Evolutionary conservation across 2,329 filamentous ascomycete species (phyloP), one percentile per base, ranked within the genome.

Genomic region (Pseudopithomyces chartarum): DNA sequence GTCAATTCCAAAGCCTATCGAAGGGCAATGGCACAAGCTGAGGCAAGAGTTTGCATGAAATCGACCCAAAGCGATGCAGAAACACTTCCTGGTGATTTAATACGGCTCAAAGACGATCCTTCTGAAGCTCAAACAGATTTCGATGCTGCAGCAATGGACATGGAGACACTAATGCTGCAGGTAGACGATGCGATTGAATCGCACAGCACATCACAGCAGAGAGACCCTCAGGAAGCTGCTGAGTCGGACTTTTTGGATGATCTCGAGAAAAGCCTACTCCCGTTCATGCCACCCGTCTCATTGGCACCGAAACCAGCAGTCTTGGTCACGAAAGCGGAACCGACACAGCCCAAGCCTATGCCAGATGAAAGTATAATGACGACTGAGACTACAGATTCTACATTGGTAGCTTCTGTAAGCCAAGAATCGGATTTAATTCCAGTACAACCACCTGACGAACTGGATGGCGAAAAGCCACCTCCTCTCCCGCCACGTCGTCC

Each of bases 1-100:
- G 52, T 72, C 43, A 71, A 68, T 47, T 74, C 71, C 13, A 67
- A 62, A 38, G 69, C 66, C 1, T 74, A 74, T 61, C 65, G 63
- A 15, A 62, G 67, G 52, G 69, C 67, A 2, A 68, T 75, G 66
- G 65, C 65, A 7, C 46, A 45, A 15, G 60, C 60, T 12, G 11
- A 5, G 19, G 19, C 15, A 15, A 19, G 12, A 39, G 26, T 2
- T 12, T 20, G 17, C 20, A 15, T 10, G 6, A 22, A 52, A 29
- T 29, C 33, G 29, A 2, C 3, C 2, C 20, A 8, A 3, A n/a
- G 23, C 26, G 56, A 59, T 20, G 45, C 40, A 4, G 54, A 60
- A 45, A 22, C 57, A 22, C 33, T 44, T 17, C 51, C 63, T 6
- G 62, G 59, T 19, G 58, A 62, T 23, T 52, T 55, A 4, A 59